phyloP scores from a whole-genome alignment of 257 asterid species.

The Ilex asprella region DNA sequence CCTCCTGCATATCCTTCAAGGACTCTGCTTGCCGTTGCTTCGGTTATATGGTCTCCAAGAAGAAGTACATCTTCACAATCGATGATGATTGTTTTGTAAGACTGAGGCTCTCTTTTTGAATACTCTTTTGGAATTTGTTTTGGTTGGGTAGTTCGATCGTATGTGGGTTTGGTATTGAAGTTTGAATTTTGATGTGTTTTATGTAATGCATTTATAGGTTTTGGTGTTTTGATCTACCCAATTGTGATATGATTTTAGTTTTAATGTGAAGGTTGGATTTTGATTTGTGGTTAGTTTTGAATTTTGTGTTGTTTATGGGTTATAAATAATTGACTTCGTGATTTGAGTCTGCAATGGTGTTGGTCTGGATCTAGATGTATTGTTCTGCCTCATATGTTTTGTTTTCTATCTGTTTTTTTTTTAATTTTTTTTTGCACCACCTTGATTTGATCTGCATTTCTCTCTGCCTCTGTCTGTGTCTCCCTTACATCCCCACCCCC shows the following conservation, averaged over 20 bases:
- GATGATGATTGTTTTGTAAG: slow-evolving; percentile 86
- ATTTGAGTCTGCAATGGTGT: neutral
- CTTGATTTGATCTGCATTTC: too few species aligned
- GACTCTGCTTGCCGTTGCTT: slow-evolving; percentile 83
- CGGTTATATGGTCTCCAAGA: slow-evolving; percentile 68
- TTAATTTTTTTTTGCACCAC: too few species aligned
- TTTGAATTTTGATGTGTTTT: slow-evolving; percentile 1
- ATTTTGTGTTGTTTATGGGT: neutral
- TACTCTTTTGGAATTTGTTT: neutral
- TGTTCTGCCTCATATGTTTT: too few species aligned
- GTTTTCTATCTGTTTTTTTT: too few species aligned
- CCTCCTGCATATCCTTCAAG: slow-evolving; percentile 79
- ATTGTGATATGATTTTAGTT: neutral
- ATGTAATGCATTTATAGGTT: neutral
- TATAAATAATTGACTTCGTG: neutral
- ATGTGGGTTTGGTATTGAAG: neutral
- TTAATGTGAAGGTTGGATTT: slow-evolving; percentile 5
- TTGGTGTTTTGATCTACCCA: neutral
- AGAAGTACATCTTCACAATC: slow-evolving; percentile 70
- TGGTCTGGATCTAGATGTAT: neutral
- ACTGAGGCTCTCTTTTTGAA: neutral
- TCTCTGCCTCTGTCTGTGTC: too few species aligned
- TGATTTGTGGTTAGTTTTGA: slow-evolving; percentile 2
- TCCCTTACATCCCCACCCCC: too few species aligned
- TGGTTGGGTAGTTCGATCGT: neutral